These are phyloP conservation scores for Fagus crenata DNA, from an alignment of 306 rosid genomes.

Conservation along the genomic window DNA sequence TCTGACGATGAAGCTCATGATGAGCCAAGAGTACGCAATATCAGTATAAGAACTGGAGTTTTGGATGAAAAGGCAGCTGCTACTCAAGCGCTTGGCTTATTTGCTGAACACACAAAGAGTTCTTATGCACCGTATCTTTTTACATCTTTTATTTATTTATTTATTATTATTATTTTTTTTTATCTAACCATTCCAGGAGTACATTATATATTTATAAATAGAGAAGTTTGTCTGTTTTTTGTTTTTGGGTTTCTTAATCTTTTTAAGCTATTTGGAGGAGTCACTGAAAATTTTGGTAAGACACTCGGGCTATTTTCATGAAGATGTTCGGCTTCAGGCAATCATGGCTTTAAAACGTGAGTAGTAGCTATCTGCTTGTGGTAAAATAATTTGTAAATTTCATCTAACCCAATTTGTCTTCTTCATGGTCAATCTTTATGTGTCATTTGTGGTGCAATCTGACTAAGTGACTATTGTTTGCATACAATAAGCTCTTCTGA, in stretches of 20 bases:
- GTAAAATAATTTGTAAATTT: conserved; percentile 6
- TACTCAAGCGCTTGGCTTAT: conserved; percentile 96
- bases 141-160: not conserved
- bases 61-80: conserved; percentile 99
- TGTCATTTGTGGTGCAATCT: not conserved
- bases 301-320: conserved; percentile 87
- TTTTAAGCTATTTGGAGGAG: conserved; percentile 89
- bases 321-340: conserved; percentile 99
- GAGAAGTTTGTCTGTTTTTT: not conserved
- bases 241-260: conserved; percentile 44
- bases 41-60: conserved; percentile 94
- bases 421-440: not conserved
- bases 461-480: not conserved
- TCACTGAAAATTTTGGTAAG: conserved; percentile 72
- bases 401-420: conserved; percentile 15
- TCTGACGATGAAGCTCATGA: conserved; percentile 97
- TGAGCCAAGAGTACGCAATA: conserved; percentile 95
- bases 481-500: not conserved
- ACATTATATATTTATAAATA: conserved; percentile 2
- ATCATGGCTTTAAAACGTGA: conserved; percentile 77
- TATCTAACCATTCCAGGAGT: conserved; percentile 6
- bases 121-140: conserved; percentile 91
- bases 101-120: conserved; percentile 82
- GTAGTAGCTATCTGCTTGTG: conserved; percentile 34
- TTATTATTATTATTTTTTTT: not conserved